Base-by-base conservation (phyloP, 2,329 filamentous ascomycete genomes). In the Aureobasidium lini region DNA sequence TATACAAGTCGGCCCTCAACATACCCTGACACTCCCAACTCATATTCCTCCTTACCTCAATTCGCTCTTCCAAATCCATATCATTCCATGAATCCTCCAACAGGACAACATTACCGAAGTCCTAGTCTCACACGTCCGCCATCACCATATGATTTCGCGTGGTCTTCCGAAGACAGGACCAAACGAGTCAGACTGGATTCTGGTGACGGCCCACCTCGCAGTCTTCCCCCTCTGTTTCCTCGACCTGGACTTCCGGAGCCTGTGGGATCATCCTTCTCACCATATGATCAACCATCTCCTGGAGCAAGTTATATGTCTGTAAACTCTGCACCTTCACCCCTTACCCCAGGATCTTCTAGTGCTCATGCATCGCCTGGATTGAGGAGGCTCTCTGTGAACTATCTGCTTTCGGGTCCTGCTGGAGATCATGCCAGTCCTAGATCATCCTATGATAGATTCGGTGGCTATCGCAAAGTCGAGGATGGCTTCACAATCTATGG, bases 361-460 rank as follows among this genome's bases (percentile, higher is more conserved):
- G 59, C 65, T 4, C 71, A 74, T 47, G 68, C 72, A 15, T 69
- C 74, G 50, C 67, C 75, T 31, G 77, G 81, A 59, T 65, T 80
- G 31, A 77, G 79, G 10, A 73, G 83, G 15, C 74, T 89, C 23
- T 87, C 85, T 8, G 84, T 89, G 34, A 83, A 82, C 65, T 88
- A 85, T 11, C 71, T 89, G 7, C 73, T 89, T 5, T 81, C 80
- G 2, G 77, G 81, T 15, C 76, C 81, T 16, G 73, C 78, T 0
- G 74, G 75, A 6, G 67, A 70, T 13, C 16, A 50, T 23, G 44
- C 46, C 1, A 43, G 34, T 13, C 52, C 42, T 7, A 23, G 13
- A 13, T 37, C 52, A 28, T 16, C 32, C 6, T 42, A 28, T 5
- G 31, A 32, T 11, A 40, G 18, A 16, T 16, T 39, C 4, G 7